phyloP scores from a whole-genome alignment of 2,329 filamentous ascomycete genomes.

The Aureobasidium melanogenum region DNA sequence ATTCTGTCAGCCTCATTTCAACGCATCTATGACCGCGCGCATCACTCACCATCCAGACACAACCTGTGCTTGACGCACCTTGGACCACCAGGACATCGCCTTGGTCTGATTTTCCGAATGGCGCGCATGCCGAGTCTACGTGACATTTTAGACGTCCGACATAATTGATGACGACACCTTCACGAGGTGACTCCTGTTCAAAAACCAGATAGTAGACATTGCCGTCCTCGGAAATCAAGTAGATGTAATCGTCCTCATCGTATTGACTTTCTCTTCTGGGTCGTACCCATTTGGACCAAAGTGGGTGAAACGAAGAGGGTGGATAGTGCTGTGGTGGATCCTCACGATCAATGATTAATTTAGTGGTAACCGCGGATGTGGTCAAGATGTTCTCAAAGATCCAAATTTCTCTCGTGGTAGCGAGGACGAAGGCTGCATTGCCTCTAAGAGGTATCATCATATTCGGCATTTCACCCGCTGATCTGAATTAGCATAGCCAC shows the following conservation, averaged over 20 bases:
- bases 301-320: not conserved
- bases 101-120: constrained; percentile 48
- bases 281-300: constrained; percentile 77
- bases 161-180: constrained; percentile 39
- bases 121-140: constrained; percentile 74
- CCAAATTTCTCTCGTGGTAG: not conserved
- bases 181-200: constrained; percentile 44
- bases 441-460: constrained; percentile 15
- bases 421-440: constrained; percentile 13
- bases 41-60: constrained; percentile 4
- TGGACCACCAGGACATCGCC: not conserved
- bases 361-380: not conserved
- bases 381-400: constrained; percentile 12
- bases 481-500: not conserved
- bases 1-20: not conserved
- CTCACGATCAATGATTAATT: not conserved
- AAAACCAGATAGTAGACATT: constrained; percentile 65
- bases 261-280: constrained; percentile 60
- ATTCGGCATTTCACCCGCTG: constrained; percentile 10
- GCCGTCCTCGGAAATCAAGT: constrained; percentile 82
- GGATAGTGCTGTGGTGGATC: not conserved
- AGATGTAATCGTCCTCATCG: constrained; percentile 65
- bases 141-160: constrained; percentile 62
- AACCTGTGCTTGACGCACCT: not conserved
- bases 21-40: not conserved